A percentile compares a stretch with the other conserved stretches of the same genome.
These are phyloP conservation scores for Seiridium unicorne DNA, from an alignment of 2,329 filamentous ascomycete species.

Conservation along the genomic window DNA sequence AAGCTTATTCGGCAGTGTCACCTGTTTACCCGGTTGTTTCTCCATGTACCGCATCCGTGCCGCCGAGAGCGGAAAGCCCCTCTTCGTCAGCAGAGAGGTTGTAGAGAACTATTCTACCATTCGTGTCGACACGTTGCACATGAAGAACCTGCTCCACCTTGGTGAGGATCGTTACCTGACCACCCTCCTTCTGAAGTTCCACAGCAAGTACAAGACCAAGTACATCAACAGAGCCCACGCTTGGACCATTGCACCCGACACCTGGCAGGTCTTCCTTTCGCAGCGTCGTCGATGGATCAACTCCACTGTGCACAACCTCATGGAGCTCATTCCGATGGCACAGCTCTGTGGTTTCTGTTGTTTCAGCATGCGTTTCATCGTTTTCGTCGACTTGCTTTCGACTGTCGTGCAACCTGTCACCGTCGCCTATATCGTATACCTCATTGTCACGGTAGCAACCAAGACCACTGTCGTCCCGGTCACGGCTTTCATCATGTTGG, in stretches of 20 bases:
- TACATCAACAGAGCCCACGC: conserved; percentile 90
- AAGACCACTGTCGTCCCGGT: conserved; percentile 69
- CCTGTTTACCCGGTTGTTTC: conserved; percentile 97
- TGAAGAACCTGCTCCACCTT: conserved; percentile 96
- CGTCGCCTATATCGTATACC: conserved; percentile 83
- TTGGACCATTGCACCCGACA: conserved; percentile 96
- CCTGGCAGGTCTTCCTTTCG: conserved; percentile 91
- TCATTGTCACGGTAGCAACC: conserved; percentile 71
- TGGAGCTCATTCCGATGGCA: conserved; percentile 88
- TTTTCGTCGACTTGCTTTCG: conserved; percentile 89
- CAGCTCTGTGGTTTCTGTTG: conserved; percentile 99
- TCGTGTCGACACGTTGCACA: conserved; percentile 95
- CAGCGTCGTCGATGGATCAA: conserved; percentile 99
- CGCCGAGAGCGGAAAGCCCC: conserved; percentile 88
- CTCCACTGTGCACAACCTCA: conserved; percentile 95
- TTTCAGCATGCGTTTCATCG: conserved; percentile 98
- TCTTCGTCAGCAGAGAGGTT: conserved; percentile 93
- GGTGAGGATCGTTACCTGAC: conserved; percentile 98
- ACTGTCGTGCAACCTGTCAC: conserved; percentile 92
- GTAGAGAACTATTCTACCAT: conserved; percentile 87
- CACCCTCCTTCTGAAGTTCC: conserved; percentile 87
- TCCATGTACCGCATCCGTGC: conserved; percentile 98
- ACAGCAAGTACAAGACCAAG: conserved; percentile 96
- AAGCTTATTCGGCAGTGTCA: conserved; percentile 94
- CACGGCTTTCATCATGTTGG: conserved; percentile 86